Base-by-base conservation (phyloP, 371 early-diverging fungal genomes). In the Smittium culicis region DNA sequence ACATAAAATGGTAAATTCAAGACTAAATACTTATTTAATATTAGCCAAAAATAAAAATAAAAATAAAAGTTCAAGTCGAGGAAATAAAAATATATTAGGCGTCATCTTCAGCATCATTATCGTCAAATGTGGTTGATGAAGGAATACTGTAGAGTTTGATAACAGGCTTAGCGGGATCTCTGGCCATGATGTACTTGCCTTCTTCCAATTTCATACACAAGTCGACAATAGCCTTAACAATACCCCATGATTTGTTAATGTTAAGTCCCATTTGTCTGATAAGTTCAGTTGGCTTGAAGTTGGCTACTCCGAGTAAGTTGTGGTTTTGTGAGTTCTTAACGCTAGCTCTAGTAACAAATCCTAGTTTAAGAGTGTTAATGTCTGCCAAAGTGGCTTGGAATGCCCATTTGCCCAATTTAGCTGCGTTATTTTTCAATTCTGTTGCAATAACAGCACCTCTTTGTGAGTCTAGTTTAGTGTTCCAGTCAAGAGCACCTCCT, bases 361-460 rank as follows among this genome's bases (percentile, higher is more conserved):
- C 98, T 63, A 98, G 73, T 77, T 93, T 91, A 73, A 98, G 75
- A 77, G 91, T 89, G 63, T 93, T 91, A 20, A 88, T 90, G 58
- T 87, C 93, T 61, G 92, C 85, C 65, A 98, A 82, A 63, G 94
- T 74, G 62, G 87, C 85, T 79, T 96, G 94, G 64, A 91, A 82
- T 29, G 93, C 89, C 96, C 96, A 96, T 70, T 93, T 85, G 33
- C 92, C 89, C 54, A 98, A 83, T 78, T 95, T 94, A 81, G 89
- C 87, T 68, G 89, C 87, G 83, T 98, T 96, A 83, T 94, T 96
- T 83, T 90, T 93, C 86, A 95, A 91, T 77, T 96, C 98, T 45
- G 93, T 91, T 25, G 95, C 95, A 67, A 95, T 88, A 35, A 96
- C 92, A 58, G 96, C 96, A 74, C 95, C 98, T 68, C 96, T 89